A percentile compares a stretch with the other conserved stretches of the same genome.
These are phyloP conservation scores for Stropharia rugosoannulata DNA, from an alignment of 768 basidiomycete species.

Conservation along the genomic window DNA sequence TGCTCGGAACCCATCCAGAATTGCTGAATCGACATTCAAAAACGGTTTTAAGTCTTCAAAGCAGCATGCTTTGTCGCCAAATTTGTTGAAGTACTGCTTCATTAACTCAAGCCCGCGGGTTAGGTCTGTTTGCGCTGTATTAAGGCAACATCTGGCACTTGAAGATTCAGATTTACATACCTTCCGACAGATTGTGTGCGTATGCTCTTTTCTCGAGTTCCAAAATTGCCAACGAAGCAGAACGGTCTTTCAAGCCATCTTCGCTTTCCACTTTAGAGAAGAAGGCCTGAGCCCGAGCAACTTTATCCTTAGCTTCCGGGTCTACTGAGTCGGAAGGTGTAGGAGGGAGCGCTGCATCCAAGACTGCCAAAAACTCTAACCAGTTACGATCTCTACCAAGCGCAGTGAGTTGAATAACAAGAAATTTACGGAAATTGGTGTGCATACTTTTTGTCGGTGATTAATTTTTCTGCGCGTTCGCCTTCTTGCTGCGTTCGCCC, in stretches of 20 bases:
- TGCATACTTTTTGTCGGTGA: conserved; percentile 58
- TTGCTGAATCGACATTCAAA: conserved; percentile 46
- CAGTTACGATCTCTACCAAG: conserved; percentile 73
- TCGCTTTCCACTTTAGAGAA: conserved; percentile 56
- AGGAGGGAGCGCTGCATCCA: conserved; percentile 63
- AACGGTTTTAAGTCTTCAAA: conserved; percentile 83
- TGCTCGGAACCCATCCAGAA: conserved; percentile 48
- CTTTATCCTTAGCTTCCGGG: conserved; percentile 31
- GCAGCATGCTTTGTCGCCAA: conserved; percentile 83
- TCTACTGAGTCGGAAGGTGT: conserved; percentile 20
- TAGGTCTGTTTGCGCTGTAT: conserved; percentile 35
- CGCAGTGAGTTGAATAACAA: conserved; percentile 1
- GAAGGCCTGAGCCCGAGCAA: conserved; percentile 42
- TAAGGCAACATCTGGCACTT: not conserved
- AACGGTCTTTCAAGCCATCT: conserved; percentile 74
- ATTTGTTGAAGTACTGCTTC: conserved; percentile 64
- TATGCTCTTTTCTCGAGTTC: conserved; percentile 70
- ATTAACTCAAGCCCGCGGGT: conserved; percentile 46
- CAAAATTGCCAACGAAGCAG: conserved; percentile 68
- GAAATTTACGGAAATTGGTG: not conserved
- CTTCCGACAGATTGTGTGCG: conserved; percentile 45
- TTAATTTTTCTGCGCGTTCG: conserved; percentile 54
- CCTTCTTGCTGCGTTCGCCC: conserved; percentile 63
- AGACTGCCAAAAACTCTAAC: conserved; percentile 76
- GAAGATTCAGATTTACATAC: conserved; percentile 24